Conservation (phyloP, 2,329 filamentous ascomycete genomes). For the Aspergillus awamori region DNA sequence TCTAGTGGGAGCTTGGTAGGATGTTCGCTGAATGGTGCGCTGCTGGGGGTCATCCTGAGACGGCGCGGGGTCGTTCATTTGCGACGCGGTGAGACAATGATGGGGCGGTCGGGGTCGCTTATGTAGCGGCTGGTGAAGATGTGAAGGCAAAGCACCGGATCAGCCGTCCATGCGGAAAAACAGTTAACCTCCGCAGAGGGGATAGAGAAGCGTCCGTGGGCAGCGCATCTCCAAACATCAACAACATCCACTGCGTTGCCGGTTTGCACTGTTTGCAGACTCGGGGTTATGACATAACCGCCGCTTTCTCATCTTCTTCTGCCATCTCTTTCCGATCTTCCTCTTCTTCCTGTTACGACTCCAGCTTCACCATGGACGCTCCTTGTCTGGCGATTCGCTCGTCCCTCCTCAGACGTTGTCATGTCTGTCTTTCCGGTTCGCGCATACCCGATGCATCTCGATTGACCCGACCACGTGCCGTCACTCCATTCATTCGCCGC, state of each 20-base stretch:
- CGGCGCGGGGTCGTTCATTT: constrained; percentile 34
- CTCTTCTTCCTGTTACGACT: background rate
- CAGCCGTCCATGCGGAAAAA: background rate
- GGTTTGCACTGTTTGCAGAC: constrained; percentile 44
- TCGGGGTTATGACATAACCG: constrained; percentile 37
- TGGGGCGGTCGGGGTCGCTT: constrained; percentile 55
- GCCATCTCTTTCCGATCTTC: background rate
- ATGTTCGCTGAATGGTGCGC: constrained; percentile 50
- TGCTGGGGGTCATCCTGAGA: constrained; percentile 24
- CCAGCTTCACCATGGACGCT: constrained; percentile 30
- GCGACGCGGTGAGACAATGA: constrained; percentile 39
- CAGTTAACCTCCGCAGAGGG: background rate
- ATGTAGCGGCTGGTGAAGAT: constrained; percentile 18
- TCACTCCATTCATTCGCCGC: constrained; percentile 24
- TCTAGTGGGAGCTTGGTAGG: constrained; percentile 69
- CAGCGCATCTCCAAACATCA: background rate
- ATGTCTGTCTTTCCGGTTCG: background rate
- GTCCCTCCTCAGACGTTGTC: constrained; percentile 20
- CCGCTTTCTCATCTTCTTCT: constrained; percentile 1
- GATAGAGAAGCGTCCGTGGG: background rate
- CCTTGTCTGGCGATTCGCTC: constrained; percentile 23
- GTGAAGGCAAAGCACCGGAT: background rate
- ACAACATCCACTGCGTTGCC: background rate
- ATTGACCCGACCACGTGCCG: constrained; percentile 23
- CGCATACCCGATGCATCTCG: constrained; percentile 6